Percentiles rank a stretch among this genome's conserved stretches.
Evolutionary conservation across 352 stramenopile species (phyloP).

Genomic region (Blastocystis sp.): DNA sequence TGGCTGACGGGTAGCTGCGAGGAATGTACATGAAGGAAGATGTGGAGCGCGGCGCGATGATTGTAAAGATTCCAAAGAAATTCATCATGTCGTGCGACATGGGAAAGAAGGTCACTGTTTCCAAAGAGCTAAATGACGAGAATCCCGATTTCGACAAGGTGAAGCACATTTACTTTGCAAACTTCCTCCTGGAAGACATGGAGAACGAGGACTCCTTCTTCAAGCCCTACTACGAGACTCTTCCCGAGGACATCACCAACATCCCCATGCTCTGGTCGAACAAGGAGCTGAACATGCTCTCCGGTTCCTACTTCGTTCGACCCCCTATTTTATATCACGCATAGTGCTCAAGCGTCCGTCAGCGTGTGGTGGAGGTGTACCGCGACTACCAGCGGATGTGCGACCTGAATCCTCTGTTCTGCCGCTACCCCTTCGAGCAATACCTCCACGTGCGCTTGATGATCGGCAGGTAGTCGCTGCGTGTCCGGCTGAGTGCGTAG

Average conservation of each 20-base stretch:
- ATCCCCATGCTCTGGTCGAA: constrained; percentile 54
- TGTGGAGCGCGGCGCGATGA: background rate
- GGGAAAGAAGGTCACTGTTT: constrained; percentile 16
- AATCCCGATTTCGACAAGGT: constrained; percentile 19
- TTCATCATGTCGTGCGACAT: constrained; percentile 59
- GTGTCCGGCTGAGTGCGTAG: background rate
- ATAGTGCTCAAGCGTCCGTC: background rate
- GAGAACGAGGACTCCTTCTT: constrained; percentile 64
- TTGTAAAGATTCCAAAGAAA: constrained; percentile 43
- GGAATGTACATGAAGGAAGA: constrained; percentile 40
- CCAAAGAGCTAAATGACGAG: background rate
- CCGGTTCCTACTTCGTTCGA: constrained; percentile 32
- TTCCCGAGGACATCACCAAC: constrained; percentile 57
- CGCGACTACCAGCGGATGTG: constrained; percentile 43
- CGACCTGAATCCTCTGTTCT: constrained; percentile 37
- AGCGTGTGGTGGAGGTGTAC: constrained; percentile 27
- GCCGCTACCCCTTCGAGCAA: constrained; percentile 48
- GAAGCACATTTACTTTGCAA: constrained; percentile 49
- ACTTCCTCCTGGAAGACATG: constrained; percentile 62
- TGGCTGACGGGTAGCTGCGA: background rate
- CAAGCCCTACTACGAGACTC: constrained; percentile 52
- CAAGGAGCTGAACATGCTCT: constrained; percentile 31
- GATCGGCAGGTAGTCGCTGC: constrained; percentile 10
- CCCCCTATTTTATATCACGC: too few species aligned
- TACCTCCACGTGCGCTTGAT: constrained; percentile 59